Base-by-base conservation (phyloP, 2,329 filamentous ascomycete species). In the Sordariomycetes sp. region DNA sequence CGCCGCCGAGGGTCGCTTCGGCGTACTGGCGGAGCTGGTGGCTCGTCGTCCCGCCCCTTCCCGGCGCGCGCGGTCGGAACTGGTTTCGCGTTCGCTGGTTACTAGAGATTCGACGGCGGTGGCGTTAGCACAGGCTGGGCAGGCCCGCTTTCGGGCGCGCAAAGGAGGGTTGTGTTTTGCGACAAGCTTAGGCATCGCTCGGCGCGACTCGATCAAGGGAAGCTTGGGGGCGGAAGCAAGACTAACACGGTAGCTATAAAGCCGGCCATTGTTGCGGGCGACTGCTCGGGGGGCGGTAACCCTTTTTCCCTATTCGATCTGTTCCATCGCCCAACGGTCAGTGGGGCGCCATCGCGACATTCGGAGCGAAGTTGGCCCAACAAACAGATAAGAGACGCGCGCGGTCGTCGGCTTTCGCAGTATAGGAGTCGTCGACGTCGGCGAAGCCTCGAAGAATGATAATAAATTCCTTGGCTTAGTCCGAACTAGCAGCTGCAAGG, bases 11-110 rank as follows among this genome's bases (percentile, higher is more conserved):
- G 12, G 94, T 99, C 52, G 95, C 94, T 72, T 99, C 95, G 56
- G 94, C 94, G 78, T 97, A 99, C 71, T 99, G 94, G 71, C 94
- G 87, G 64, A 99, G 78, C 73, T 97, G 94, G 76, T 95, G 95
- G 81, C 78, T 82, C 28, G 79, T 95, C 64, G 84, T 89, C 57
- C 90, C 95, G 59, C 91, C 90, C 70, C 94, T 95, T 67, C 86
- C 87, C 51, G 85, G 76, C 61, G 86, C 86, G 66, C 91, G 88
- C 42, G 92, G 89, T 68, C 91, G 90, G 77, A 97, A 97, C 64
- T 94, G 89, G 66, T 89, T 90, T 71, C 89, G 85, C 64, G 89
- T 90, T 67, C 90, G 87, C 70, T 90, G 86, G 75, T 94, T 94
- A 64, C 89, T 94, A 59, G n/a, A 50, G 45, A 13, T 22, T 20